Evolutionary conservation across 805 yeast genomes (phyloP).

Genomic region (Grigorovia humatica): DNA sequence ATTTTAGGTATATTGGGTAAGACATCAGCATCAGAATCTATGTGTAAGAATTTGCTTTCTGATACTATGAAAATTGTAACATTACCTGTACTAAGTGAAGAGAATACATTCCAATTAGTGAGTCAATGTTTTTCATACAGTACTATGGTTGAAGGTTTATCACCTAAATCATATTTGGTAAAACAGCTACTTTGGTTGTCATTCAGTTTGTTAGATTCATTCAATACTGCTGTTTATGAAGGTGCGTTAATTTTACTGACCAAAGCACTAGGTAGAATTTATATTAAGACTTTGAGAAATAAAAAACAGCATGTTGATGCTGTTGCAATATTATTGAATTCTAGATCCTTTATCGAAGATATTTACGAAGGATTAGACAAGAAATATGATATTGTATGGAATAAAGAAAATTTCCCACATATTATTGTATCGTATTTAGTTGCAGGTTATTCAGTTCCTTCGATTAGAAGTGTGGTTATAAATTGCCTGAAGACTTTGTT

Average conservation of each 20-base stretch:
- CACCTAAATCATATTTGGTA: constrained; percentile 24
- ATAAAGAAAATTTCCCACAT: constrained; percentile 40
- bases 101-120: constrained; percentile 23
- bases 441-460: constrained; percentile 52
- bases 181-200: constrained; percentile 32
- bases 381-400: constrained; percentile 31
- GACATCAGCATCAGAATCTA: constrained; percentile 50
- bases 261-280: constrained; percentile 26
- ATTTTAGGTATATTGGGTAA: constrained; percentile 61
- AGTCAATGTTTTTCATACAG: constrained; percentile 34
- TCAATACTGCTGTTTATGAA: constrained; percentile 30
- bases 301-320: background rate
- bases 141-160: constrained; percentile 32
- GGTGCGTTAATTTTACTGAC: constrained; percentile 33
- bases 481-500: constrained; percentile 36
- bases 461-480: constrained; percentile 41
- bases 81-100: constrained; percentile 25
- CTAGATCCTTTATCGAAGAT: constrained; percentile 32
- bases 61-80: constrained; percentile 30
- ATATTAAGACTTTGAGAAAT: constrained; percentile 25
- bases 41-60: constrained; percentile 27
- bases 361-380: constrained; percentile 36
- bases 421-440: constrained; percentile 38
- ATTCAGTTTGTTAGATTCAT: constrained; percentile 25
- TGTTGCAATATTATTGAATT: constrained; percentile 13